Evolutionary conservation across 2,329 filamentous ascomycete species (phyloP).

Genomic region (Colletotrichum sansevieriae): DNA sequence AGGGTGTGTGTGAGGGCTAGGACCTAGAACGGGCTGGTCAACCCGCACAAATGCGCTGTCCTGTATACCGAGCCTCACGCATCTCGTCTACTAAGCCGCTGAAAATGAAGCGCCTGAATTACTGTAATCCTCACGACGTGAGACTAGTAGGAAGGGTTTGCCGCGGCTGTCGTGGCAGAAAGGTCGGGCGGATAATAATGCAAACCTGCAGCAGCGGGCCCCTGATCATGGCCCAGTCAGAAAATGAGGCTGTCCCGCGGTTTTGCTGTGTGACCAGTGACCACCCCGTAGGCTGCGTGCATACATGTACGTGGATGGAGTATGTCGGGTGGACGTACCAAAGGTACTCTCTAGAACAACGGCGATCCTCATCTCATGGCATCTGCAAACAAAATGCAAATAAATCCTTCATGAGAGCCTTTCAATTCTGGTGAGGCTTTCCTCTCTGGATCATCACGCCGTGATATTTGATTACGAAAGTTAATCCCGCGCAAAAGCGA

Average conservation of each 20-base stretch:
- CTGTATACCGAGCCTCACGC: conserved; percentile 9
- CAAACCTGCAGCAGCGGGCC: conserved; percentile 6
- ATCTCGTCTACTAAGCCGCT: neutral
- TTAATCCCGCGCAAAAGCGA: too few species aligned
- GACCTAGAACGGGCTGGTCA: neutral
- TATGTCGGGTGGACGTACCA: conserved; percentile 36
- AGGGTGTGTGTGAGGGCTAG: neutral
- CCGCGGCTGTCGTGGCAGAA: conserved; percentile 23
- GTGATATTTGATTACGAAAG: too few species aligned
- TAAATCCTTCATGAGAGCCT: too few species aligned
- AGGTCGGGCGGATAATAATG: conserved; percentile 1
- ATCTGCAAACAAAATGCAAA: too few species aligned
- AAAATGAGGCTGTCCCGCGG: conserved; percentile 31
- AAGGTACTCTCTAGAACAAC: neutral
- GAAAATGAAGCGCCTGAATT: conserved; percentile 4
- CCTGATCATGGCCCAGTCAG: conserved; percentile 4
- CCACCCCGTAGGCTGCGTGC: conserved; percentile 27
- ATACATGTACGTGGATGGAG: conserved; percentile 2
- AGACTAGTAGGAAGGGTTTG: conserved; percentile 16
- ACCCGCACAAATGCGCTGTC: neutral
- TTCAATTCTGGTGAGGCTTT: too few species aligned
- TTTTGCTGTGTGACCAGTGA: conserved; percentile 26
- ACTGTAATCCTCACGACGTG: conserved; percentile 3
- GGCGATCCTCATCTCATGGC: neutral
- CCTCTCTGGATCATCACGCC: too few species aligned